Evolutionary conservation across 2,329 filamentous ascomycete species (phyloP), one percentile per base, ranked within the genome.

Genomic region (Exophiala sp.): DNA sequence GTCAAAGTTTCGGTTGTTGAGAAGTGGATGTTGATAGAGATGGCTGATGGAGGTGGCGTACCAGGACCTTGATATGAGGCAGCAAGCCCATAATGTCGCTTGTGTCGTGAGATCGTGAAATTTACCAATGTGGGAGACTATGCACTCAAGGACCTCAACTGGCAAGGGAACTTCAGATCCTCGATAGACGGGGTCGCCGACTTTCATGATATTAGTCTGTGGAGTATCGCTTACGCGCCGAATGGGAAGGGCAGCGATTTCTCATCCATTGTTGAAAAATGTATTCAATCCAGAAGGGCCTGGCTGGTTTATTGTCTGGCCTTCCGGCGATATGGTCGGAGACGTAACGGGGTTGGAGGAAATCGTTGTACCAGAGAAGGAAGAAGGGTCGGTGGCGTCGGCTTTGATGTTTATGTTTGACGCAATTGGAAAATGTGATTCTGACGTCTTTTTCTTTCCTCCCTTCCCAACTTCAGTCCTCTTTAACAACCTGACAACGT

Each of bases 11-110:
- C 67, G 68, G 11, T 79, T 79, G 4, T 55, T 53, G 5, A 86
- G 69, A 42, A 71, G 67, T 2, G 83, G 83, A 2, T 65, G 65
- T 20, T 71, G 68, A 63, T 85, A 86, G 10, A 86, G 75, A 10
- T 71, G 67, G 0, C 71, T 66, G 7, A 83, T 70, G 0, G 76
- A 74, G 10, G 75, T 74, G 3, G 73, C 70, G 63, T 85, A 82
- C 82, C 82, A 85, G 58, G 81, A 76, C 29, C 72, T 75, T 3
- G 72, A 79, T 5, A 81, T 69, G 6, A 79, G 69, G 61, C 78
- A 80, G 64, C 79, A 81, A 3, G 73, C 71, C 50, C 75, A 71
- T 12, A 86, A 69, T 2, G 72, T 71, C 6, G 57, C 45, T 65
- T 84, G 82, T 3, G 72, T 34, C 7, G 32, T 39, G 18, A 21